phyloP scores from a whole-genome alignment of 306 rosid genomes.

The Casuarina cunninghamiana region DNA sequence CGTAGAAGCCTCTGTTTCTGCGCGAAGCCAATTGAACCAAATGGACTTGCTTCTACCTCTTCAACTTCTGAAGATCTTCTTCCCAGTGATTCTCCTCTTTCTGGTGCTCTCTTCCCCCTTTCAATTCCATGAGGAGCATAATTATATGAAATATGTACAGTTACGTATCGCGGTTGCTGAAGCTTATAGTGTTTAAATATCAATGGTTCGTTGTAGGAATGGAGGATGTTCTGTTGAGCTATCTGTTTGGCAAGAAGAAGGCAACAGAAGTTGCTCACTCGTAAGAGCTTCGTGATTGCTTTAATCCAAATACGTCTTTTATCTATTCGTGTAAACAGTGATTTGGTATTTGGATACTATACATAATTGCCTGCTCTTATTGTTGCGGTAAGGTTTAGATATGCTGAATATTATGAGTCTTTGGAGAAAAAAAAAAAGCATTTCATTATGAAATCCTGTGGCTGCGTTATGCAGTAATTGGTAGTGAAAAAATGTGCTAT shows the following conservation, averaged over 20 bases:
- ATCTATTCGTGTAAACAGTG: background rate
- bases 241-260: conserved; percentile 66
- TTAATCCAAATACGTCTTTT: conserved; percentile 2
- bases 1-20: conserved; percentile 20
- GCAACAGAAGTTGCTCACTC: conserved; percentile 90
- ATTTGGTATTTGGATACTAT: background rate
- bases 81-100: conserved; percentile 42
- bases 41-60: conserved; percentile 14
- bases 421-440: background rate
- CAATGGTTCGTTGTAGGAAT: conserved; percentile 44
- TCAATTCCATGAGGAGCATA: background rate
- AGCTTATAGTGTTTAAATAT: background rate
- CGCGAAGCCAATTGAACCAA: conserved; percentile 25
- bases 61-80: conserved; percentile 20
- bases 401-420: background rate
- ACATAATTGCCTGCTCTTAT: background rate
- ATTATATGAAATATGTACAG: background rate
- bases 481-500: background rate
- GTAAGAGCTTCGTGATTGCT: conserved; percentile 37
- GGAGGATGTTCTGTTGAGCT: conserved; percentile 66
- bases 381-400: background rate
- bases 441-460: conserved; percentile 4
- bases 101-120: conserved; percentile 34
- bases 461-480: conserved; percentile 15
- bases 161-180: background rate